phyloP scores from a whole-genome alignment of 345 rosid genomes.

The Punica granatum region DNA sequence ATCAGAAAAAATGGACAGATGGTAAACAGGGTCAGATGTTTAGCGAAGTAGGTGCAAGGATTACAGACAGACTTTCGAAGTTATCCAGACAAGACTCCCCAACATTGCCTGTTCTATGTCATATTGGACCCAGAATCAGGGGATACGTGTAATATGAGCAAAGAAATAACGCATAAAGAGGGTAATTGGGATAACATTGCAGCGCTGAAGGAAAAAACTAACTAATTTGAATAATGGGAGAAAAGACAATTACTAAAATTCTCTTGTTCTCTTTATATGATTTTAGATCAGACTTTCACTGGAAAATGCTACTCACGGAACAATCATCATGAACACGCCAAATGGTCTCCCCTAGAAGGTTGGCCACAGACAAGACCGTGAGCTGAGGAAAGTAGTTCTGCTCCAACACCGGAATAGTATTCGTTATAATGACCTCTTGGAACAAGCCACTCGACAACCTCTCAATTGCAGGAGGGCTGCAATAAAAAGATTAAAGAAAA shows the following conservation, averaged over 20 bases:
- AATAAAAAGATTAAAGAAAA: slow-evolving; percentile 8
- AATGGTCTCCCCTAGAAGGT: slow-evolving; percentile 90
- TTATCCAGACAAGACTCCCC: background rate
- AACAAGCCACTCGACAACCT: slow-evolving; percentile 88
- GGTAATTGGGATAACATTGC: background rate
- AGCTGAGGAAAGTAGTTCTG: slow-evolving; percentile 86
- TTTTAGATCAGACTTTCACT: slow-evolving; percentile 12
- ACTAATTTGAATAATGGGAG: background rate
- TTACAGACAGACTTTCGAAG: too few relatives aligned
- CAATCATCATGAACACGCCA: slow-evolving; percentile 99
- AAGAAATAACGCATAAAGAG: background rate
- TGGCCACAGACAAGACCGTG: slow-evolving; percentile 87
- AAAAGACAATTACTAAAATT: background rate
- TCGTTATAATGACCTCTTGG: slow-evolving; percentile 93
- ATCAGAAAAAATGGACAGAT: background rate
- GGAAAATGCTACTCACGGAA: slow-evolving; percentile 61
- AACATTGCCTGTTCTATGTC: background rate
- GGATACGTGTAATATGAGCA: background rate
- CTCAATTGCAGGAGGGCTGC: slow-evolving; percentile 94
- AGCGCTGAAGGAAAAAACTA: background rate
- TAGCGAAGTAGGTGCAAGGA: background rate
- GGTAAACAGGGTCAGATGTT: background rate
- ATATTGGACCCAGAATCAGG: background rate
- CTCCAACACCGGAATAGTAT: slow-evolving; percentile 84
- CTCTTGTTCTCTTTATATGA: background rate